Conservation (phyloP, 208 protist genomes). For the Herpetomonas muscarum region DNA sequence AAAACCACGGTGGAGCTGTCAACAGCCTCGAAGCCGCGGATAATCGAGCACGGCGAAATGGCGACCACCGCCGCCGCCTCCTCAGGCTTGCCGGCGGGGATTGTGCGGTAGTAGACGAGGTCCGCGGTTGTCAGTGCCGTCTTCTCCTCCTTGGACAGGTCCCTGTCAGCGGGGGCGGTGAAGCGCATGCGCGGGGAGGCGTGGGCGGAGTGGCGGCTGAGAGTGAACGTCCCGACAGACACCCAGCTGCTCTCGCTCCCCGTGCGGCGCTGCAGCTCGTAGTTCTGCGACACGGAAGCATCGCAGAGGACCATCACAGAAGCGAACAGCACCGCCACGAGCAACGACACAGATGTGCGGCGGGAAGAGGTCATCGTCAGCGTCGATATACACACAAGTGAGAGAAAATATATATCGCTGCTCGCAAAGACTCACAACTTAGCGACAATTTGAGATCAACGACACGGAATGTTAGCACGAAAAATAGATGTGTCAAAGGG, state of each 20-base stretch:
- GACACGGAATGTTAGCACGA: no score
- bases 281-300: constrained; percentile 46
- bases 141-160: constrained; percentile 49
- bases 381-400: no score
- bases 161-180: constrained; percentile 12
- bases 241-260: constrained; percentile 45
- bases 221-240: constrained; percentile 39
- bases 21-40: constrained; percentile 80
- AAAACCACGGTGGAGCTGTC: constrained; percentile 71
- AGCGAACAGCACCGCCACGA: constrained; percentile 21
- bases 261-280: constrained; percentile 63
- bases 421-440: no score
- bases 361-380: no score
- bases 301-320: constrained; percentile 3
- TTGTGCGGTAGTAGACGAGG: constrained; percentile 70
- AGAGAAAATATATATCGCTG: no score
- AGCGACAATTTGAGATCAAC: no score
- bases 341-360: no score
- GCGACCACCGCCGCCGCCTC: constrained; percentile 32
- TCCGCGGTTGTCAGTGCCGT: constrained; percentile 31
- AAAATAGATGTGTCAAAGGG: no score
- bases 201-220: constrained; percentile 43
- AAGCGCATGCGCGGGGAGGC: constrained; percentile 42
- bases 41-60: constrained; percentile 71
- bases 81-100: constrained; percentile 16